Conservation (phyloP, 306 rosid species). For the Medicago truncatula region DNA sequence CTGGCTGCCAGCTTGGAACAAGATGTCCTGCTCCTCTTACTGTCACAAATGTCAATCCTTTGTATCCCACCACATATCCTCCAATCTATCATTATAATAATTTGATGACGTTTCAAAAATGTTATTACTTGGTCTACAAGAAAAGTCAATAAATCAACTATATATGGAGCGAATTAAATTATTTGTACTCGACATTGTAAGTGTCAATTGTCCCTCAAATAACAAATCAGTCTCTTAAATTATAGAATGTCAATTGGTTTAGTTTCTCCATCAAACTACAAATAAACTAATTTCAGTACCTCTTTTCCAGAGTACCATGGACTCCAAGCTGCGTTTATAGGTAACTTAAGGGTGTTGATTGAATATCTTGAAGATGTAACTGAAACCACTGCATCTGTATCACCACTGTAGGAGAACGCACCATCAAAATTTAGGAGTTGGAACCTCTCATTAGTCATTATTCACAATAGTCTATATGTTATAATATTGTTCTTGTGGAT, state of each 20-base stretch:
- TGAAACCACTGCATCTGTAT: constrained; percentile 53
- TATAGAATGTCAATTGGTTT: too few species aligned
- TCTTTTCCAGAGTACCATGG: constrained; percentile 60
- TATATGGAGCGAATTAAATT: too few species aligned
- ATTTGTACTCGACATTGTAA: too few species aligned
- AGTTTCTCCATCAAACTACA: too few species aligned
- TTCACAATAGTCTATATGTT: neutral
- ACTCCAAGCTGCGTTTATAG: constrained; percentile 48
- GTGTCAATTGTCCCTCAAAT: too few species aligned
- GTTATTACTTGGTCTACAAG: constrained; percentile 2
- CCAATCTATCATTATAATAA: constrained; percentile 44
- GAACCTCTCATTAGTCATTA: neutral
- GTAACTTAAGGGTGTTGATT: constrained; percentile 49
- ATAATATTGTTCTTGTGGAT: constrained; percentile 2
- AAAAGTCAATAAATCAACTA: neutral
- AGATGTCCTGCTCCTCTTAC: constrained; percentile 67
- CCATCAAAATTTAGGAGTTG: neutral
- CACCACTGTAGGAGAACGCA: constrained; percentile 52
- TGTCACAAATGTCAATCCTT: constrained; percentile 56
- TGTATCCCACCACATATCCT: too few species aligned
- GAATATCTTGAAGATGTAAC: constrained; percentile 62
- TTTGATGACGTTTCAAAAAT: neutral
- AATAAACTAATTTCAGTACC: constrained; percentile 42
- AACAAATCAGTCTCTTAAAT: too few species aligned
- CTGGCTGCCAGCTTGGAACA: constrained; percentile 74